Percentiles rank a stretch among this genome's conserved stretches.
Conservation (phyloP, 2,329 filamentous ascomycete species). For the Apiospora saccharicola region DNA sequence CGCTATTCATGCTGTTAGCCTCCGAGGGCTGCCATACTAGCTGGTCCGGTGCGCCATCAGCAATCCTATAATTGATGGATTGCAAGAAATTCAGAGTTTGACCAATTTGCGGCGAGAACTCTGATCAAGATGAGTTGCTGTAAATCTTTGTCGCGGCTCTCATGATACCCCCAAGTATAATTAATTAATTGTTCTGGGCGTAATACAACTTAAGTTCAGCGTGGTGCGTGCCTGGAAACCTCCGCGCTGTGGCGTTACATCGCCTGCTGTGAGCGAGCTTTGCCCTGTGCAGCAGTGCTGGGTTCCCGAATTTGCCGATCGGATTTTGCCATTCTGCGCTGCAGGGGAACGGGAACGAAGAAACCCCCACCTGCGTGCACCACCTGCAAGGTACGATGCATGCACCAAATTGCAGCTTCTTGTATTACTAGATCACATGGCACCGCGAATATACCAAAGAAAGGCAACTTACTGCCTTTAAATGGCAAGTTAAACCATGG, state of each 20-base stretch:
- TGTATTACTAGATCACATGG: not conserved
- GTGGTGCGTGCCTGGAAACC: not conserved
- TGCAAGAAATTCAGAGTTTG: not conserved
- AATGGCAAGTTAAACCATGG: not conserved
- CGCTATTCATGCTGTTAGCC: not conserved
- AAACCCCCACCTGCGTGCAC: not conserved
- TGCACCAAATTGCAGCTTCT: too few relatives aligned
- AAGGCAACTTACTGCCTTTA: not conserved
- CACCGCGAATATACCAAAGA: not conserved
- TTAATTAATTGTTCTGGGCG: slow-evolving; percentile 10
- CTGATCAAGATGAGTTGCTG: not conserved
- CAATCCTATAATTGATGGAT: too few relatives aligned
- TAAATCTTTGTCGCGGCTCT: not conserved
- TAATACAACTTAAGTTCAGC: slow-evolving; percentile 3
- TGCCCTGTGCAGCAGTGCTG: not conserved
- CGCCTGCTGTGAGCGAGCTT: not conserved
- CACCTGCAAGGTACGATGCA: not conserved
- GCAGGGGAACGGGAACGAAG: not conserved
- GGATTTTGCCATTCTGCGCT: not conserved
- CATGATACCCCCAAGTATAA: not conserved
- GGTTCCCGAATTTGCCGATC: not conserved
- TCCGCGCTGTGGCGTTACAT: not conserved
- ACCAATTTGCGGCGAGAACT: not conserved
- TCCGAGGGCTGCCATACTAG: too few relatives aligned
- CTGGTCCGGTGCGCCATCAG: not conserved